Evolutionary conservation across 768 basidiomycete species (phyloP), one percentile per base, ranked within the genome.

Genomic region (Scleroderma bovista): DNA sequence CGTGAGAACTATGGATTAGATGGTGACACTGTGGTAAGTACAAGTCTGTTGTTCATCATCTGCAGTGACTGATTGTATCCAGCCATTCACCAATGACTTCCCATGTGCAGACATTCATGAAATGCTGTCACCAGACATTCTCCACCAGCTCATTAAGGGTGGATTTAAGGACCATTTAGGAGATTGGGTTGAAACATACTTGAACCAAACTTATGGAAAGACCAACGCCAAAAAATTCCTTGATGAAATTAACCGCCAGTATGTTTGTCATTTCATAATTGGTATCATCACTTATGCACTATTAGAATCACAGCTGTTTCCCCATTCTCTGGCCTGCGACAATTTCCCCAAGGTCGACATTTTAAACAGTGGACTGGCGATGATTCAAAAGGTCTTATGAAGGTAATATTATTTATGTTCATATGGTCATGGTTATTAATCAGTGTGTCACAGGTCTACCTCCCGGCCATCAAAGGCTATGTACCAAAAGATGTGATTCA

Each of bases 121-220:
- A 0, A 64, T 50, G 20, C 49, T 77, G 15, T 71, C 69, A 0
- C 66, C 69, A 22, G 62, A 75, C 60, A 41, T 75, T 17, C 69
- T 77, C 15, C 75, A 79, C 51, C 74, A 76, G 54, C 59, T 78
- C 0, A 65, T 75, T 57, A 72, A 77, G 52, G 75, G 76, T 0
- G 46, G 73, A 0, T 72, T 75, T 63, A 72, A 72, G 47, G 68
- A 73, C 42, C 74, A 75, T 44, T 40, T 72, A 3, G 59, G 68
- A 1, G 61, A 56, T 6, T 76, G 74, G 74, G 44, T 44, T 4
- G 24, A 44, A 26, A 2, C 11, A 32, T 49, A 50, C 17, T 34
- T 42, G 20, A 43, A n/a, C 13, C 39, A 46, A 1, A 13, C 38
- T 2, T 37, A 17, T 16, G 52, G 45, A 17, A 47, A 22, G 31